These are phyloP conservation scores for Populus tomentosa DNA, from an alignment of 441 rosid species.

Conservation along the genomic window DNA sequence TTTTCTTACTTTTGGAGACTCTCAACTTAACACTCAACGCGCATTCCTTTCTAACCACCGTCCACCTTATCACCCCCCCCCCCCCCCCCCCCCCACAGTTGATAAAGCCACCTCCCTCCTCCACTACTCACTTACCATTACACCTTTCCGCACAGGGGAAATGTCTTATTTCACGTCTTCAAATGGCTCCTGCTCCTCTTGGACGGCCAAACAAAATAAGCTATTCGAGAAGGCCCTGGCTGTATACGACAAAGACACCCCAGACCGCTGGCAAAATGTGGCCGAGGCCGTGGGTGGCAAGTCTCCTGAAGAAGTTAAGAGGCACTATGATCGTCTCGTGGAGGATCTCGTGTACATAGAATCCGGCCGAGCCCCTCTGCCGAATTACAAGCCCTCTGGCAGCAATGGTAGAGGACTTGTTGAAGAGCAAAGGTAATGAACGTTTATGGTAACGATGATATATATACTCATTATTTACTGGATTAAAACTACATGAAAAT, in stretches of 20 bases:
- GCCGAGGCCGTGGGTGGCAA: conserved; percentile 48
- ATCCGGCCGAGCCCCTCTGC: conserved; percentile 77
- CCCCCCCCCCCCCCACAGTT: too few species aligned
- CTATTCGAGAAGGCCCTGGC: conserved; percentile 89
- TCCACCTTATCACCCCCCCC: not conserved
- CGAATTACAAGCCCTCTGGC: conserved; percentile 43
- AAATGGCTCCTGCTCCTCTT: conserved; percentile 47
- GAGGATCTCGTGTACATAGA: conserved; percentile 73
- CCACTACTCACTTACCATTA: not conserved
- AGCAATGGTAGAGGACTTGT: conserved; percentile 36
- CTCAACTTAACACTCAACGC: not conserved
- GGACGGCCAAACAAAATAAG: conserved; percentile 87
- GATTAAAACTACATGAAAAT: not conserved
- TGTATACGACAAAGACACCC: conserved; percentile 48
- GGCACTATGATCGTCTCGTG: conserved; percentile 77
- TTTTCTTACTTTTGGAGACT: conserved; percentile 1
- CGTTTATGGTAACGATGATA: not conserved
- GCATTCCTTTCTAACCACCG: conserved; percentile 1
- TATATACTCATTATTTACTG: not conserved
- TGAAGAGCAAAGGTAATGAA: conserved; percentile 52
- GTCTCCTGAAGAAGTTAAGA: conserved; percentile 74
- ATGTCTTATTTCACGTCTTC: conserved; percentile 53
- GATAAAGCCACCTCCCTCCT: too few species aligned
- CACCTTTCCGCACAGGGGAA: not conserved
- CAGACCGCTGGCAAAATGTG: conserved; percentile 63